Evolutionary conservation across 768 basidiomycete genomes (phyloP).

Genomic region (Termitomyces sp.): DNA sequence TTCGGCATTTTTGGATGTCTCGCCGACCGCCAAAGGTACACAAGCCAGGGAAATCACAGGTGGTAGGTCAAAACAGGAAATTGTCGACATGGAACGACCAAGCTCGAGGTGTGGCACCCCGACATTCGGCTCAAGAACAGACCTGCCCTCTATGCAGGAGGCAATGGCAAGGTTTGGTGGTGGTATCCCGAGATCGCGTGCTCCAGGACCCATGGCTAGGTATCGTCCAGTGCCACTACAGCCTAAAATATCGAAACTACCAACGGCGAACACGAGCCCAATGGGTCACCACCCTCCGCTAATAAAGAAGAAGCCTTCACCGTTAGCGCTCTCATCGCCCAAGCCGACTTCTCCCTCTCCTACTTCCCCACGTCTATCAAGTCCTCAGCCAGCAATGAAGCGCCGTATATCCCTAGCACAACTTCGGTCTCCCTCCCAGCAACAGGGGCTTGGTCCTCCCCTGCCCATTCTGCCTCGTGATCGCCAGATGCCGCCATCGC

Average conservation of each 20-base stretch:
- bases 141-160: slow-evolving; percentile 40
- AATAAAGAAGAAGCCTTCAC: slow-evolving; percentile 29
- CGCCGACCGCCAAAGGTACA: not conserved
- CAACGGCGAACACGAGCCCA: slow-evolving; percentile 14
- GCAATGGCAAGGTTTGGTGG: slow-evolving; percentile 34
- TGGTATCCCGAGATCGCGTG: slow-evolving; percentile 10
- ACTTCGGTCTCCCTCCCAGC: slow-evolving; percentile 14
- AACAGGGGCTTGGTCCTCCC: slow-evolving; percentile 8
- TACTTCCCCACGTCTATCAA: slow-evolving; percentile 9
- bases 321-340: slow-evolving; percentile 20
- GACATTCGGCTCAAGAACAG: slow-evolving; percentile 51
- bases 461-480: slow-evolving; percentile 8
- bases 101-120: slow-evolving; percentile 55
- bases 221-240: slow-evolving; percentile 3
- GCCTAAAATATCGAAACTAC: slow-evolving; percentile 17
- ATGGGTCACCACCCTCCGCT: slow-evolving; percentile 1
- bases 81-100: slow-evolving; percentile 35
- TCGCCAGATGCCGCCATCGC: slow-evolving; percentile 17
- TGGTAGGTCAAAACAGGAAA: slow-evolving; percentile 15
- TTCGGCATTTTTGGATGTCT: slow-evolving; percentile 19
- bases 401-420: slow-evolving; percentile 19
- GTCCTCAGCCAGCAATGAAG: slow-evolving; percentile 12
- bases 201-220: slow-evolving; percentile 1
- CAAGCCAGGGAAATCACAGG: slow-evolving; percentile 1
- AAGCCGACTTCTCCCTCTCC: slow-evolving; percentile 11